These are phyloP conservation scores for Nitzschia putrida DNA, from an alignment of 108 stramenopile genomes.

Conservation along the genomic window DNA sequence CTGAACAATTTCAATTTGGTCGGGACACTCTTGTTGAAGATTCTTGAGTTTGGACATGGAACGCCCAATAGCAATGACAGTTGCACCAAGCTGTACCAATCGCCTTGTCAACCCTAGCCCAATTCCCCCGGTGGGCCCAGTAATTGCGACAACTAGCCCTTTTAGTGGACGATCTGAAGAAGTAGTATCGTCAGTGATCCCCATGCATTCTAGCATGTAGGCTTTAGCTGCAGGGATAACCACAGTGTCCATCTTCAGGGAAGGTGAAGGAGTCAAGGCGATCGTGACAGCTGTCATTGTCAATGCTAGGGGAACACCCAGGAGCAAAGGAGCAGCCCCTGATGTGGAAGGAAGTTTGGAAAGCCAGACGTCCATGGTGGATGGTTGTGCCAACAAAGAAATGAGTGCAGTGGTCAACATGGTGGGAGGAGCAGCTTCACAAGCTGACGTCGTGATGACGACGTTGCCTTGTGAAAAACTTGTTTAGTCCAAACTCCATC, in stretches of 20 bases:
- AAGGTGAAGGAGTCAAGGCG: conserved; percentile 3
- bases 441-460: too few relatives aligned
- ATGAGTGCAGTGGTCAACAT: too few relatives aligned
- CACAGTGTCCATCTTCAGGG: conserved; percentile 19
- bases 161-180: conserved; percentile 25
- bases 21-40: conserved; percentile 22
- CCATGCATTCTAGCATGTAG: conserved; percentile 5
- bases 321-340: too few relatives aligned
- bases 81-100: conserved; percentile 44
- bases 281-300: neutral
- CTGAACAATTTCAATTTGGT: conserved; percentile 21
- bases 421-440: too few relatives aligned
- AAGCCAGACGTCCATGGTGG: too few relatives aligned
- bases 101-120: conserved; percentile 34
- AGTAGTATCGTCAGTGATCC: neutral
- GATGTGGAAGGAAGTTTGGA: too few relatives aligned
- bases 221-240: conserved; percentile 2
- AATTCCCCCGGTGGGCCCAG: conserved; percentile 57
- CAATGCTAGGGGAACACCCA: too few relatives aligned
- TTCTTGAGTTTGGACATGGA: conserved; percentile 30
- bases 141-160: conserved; percentile 41
- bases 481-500: too few relatives aligned
- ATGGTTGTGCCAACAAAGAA: too few relatives aligned
- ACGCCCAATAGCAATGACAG: conserved; percentile 53
- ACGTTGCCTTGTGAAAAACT: too few relatives aligned